Percentiles rank a stretch among this genome's conserved stretches.
phyloP scores from a whole-genome alignment of 2,329 filamentous ascomycete genomes.

The Cladophialophora psammophila region DNA sequence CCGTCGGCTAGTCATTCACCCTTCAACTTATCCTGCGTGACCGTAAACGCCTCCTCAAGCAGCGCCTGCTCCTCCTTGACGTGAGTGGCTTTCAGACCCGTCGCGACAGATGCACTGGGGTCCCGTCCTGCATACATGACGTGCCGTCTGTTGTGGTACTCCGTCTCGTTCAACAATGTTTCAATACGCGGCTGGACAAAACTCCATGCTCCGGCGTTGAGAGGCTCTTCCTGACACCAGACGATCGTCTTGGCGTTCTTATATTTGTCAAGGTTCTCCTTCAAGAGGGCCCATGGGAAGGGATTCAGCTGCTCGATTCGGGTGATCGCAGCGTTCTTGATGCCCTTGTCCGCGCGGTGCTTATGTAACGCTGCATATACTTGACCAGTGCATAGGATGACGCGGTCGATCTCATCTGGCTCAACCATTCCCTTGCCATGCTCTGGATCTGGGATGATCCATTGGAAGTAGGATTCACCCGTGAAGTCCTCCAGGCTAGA shows the following conservation, averaged over 20 bases:
- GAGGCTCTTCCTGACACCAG: slow-evolving; percentile 96
- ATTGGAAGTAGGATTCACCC: slow-evolving; percentile 90
- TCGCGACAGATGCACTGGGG: slow-evolving; percentile 92
- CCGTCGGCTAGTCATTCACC: slow-evolving; percentile 48
- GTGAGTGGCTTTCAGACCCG: slow-evolving; percentile 86
- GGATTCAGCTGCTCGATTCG: slow-evolving; percentile 97
- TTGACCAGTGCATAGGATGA: slow-evolving; percentile 93
- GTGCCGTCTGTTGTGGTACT: slow-evolving; percentile 91
- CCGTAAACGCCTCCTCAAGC: slow-evolving; percentile 68
- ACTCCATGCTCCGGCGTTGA: slow-evolving; percentile 96
- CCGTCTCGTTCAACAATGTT: slow-evolving; percentile 90
- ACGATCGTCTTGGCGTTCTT: slow-evolving; percentile 97
- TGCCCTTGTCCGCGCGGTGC: slow-evolving; percentile 83
- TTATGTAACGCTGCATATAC: slow-evolving; percentile 91
- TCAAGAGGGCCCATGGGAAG: slow-evolving; percentile 97
- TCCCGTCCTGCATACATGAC: slow-evolving; percentile 96
- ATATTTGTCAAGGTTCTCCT: slow-evolving; percentile 96
- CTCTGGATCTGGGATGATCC: slow-evolving; percentile 91
- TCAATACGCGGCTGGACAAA: slow-evolving; percentile 98
- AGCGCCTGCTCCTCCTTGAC: slow-evolving; percentile 92
- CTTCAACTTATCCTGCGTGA: slow-evolving; percentile 72
- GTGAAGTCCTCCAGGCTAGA: slow-evolving; percentile 91
- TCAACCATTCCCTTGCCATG: slow-evolving; percentile 79
- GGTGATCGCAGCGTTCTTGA: slow-evolving; percentile 91
- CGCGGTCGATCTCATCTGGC: slow-evolving; percentile 87